These are phyloP conservation scores for Bacidia rubella DNA, from an alignment of 495 filamentous ascomycete genomes.

Conservation along the genomic window DNA sequence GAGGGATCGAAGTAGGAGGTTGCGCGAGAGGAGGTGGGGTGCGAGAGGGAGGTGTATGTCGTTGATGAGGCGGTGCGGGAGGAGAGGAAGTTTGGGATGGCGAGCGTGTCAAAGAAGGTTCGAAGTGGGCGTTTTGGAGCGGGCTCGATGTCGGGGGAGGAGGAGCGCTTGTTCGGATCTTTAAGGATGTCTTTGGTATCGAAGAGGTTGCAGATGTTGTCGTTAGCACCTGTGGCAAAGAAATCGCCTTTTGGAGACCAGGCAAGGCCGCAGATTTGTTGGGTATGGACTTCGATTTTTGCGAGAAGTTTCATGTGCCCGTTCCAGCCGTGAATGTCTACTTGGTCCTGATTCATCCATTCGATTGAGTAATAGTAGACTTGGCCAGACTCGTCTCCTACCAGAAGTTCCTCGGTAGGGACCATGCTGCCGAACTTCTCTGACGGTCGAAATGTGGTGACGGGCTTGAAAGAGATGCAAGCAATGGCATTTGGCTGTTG, in stretches of 20 bases:
- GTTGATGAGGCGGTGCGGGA: not conserved
- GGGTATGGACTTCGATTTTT: conserved; percentile 63
- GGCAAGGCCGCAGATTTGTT: conserved; percentile 84
- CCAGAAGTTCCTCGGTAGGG: conserved; percentile 63
- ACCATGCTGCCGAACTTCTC: conserved; percentile 23
- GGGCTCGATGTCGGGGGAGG: not conserved
- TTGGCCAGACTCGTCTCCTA: conserved; percentile 76
- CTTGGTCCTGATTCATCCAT: conserved; percentile 45
- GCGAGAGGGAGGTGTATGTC: not conserved
- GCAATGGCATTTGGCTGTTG: conserved; percentile 57
- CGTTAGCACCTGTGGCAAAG: conserved; percentile 85
- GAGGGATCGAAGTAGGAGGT: conserved; percentile 1
- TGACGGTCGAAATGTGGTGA: conserved; percentile 29
- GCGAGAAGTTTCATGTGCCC: conserved; percentile 67
- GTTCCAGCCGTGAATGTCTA: conserved; percentile 48
- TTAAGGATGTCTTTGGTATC: conserved; percentile 47
- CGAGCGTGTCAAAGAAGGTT: conserved; percentile 8
- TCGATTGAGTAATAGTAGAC: conserved; percentile 85
- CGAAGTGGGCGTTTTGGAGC: conserved; percentile 9
- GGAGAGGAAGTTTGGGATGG: conserved; percentile 11
- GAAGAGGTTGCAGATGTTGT: conserved; percentile 79
- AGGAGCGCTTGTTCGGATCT: conserved; percentile 10
- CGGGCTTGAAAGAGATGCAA: conserved; percentile 58
- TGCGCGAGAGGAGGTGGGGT: not conserved
- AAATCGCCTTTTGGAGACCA: conserved; percentile 68